Percentiles rank a stretch among this genome's conserved stretches.
Conservation (phyloP, 164 flowering plant genomes). For the Macadamia tetraphylla region DNA sequence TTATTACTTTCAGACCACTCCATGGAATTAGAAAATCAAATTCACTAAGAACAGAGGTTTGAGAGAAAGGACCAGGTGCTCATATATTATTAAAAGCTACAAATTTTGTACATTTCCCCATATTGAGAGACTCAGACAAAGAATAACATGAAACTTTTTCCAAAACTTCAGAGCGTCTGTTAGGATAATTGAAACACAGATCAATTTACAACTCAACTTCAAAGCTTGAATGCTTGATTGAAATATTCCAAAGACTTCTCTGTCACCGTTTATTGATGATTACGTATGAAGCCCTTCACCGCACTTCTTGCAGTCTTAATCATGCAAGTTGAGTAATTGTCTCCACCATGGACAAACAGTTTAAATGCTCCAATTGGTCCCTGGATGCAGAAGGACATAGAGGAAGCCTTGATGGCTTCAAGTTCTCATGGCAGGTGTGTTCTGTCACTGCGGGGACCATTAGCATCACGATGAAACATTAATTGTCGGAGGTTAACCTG, state of each 20-base stretch:
- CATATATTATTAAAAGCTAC: background rate
- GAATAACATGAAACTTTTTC: background rate
- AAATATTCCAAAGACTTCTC: background rate
- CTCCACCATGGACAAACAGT: background rate
- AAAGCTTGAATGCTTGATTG: background rate
- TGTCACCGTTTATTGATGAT: background rate
- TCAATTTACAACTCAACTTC: slow-evolving; percentile 4
- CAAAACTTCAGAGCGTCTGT: background rate
- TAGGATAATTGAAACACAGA: background rate
- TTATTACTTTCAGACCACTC: background rate
- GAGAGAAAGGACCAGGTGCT: background rate
- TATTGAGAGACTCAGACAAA: background rate
- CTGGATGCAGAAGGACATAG: background rate
- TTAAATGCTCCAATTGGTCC: background rate
- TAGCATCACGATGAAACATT: slow-evolving; percentile 3
- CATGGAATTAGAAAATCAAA: background rate
- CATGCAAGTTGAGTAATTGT: background rate
- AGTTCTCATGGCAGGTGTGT: background rate
- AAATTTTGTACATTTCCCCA: slow-evolving; percentile 10
- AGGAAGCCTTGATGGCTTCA: background rate
- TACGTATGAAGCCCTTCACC: slow-evolving; percentile 4
- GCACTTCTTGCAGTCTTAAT: background rate
- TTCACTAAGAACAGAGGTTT: background rate
- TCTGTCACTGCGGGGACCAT: slow-evolving; percentile 10
- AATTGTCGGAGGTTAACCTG: slow-evolving; percentile 15